Evolutionary conservation across 2,329 filamentous ascomycete genomes (phyloP), one percentile per base, ranked within the genome.

Genomic region (Xylariaceae sp.): DNA sequence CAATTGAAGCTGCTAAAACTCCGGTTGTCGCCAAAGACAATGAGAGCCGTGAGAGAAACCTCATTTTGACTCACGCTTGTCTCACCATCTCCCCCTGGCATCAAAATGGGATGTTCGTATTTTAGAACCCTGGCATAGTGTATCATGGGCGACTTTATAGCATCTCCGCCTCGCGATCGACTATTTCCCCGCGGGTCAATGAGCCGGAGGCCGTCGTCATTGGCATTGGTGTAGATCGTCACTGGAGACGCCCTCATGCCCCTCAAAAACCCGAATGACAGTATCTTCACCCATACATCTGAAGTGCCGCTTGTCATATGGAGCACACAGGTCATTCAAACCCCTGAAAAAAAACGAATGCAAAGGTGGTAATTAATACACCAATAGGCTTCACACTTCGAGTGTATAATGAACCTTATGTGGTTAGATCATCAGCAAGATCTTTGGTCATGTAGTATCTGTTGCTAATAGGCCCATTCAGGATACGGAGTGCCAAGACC

Each of bases 1-100:
- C 53, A 37, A 63, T 29, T 26, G 60, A 58, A 12, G 37, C 59
- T 9, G 57, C 49, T 3, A 58, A 29, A 35, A 45, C 48, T 6
- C 46, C 34, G 11, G 47, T 34, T 42, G 45, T 30, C 42, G 56
- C 50, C 29, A 43, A 58, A 43, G 51, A 55, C n/a, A 58, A 12
- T 2, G 57, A 37, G 27, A 52, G 32, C 30, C 45, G 12, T 43
- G 55, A 47, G 8, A 39, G 30, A 39, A 59, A 52, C 51, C 45
- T 58, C 50, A 58, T 56, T 49, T 27, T 51, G 30, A 40, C 31
- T 50, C 43, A 49, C 39, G 29, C n/a, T 46, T 6, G 51, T 40
- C 6, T 11, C 27, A 27, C 7, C 12, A 41, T 8, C 27, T 5
- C 5, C 12, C 11, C 6, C 19, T 31, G 7, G 27, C 5, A 43